Evolutionary conservation across 2,329 filamentous ascomycete genomes (phyloP).

Genomic region (Monosporascus sp.): DNA sequence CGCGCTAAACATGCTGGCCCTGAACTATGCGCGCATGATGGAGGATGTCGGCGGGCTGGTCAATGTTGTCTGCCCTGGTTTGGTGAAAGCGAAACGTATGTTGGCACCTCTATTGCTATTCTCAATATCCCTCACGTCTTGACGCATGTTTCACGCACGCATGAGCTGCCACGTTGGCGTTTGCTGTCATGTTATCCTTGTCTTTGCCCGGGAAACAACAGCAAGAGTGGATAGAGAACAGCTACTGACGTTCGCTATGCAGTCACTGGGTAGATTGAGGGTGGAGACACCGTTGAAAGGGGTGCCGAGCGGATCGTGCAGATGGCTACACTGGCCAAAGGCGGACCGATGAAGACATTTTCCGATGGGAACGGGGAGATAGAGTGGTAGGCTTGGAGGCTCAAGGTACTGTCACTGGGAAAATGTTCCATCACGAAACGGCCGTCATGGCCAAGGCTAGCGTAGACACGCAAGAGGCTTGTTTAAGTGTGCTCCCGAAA

Average conservation of each 20-base stretch:
- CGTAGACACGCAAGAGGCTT: too few species aligned
- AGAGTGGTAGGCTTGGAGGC: background rate
- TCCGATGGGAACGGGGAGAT: constrained; percentile 17
- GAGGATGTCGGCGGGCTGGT: constrained; percentile 25
- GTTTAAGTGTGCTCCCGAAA: too few species aligned
- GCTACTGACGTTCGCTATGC: background rate
- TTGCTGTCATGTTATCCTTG: too few species aligned
- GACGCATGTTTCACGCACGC: too few species aligned
- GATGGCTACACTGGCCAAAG: constrained; percentile 23
- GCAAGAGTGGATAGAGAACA: too few species aligned
- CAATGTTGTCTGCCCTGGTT: constrained; percentile 32
- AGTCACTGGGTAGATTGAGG: constrained; percentile 15
- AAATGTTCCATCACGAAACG: too few species aligned
- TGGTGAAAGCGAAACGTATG: constrained; percentile 23
- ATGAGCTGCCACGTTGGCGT: too few species aligned
- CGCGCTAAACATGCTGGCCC: constrained; percentile 35
- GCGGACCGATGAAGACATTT: constrained; percentile 25
- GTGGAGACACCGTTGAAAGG: constrained; percentile 14
- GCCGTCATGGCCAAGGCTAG: too few species aligned
- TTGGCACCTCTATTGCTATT: background rate
- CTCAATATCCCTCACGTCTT: too few species aligned
- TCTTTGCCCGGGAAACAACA: too few species aligned
- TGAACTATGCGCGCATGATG: constrained; percentile 28
- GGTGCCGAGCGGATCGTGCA: constrained; percentile 25
- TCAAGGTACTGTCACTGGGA: too few species aligned